phyloP scores from a whole-genome alignment of 768 basidiomycete species.

The Pholiota microspora region DNA sequence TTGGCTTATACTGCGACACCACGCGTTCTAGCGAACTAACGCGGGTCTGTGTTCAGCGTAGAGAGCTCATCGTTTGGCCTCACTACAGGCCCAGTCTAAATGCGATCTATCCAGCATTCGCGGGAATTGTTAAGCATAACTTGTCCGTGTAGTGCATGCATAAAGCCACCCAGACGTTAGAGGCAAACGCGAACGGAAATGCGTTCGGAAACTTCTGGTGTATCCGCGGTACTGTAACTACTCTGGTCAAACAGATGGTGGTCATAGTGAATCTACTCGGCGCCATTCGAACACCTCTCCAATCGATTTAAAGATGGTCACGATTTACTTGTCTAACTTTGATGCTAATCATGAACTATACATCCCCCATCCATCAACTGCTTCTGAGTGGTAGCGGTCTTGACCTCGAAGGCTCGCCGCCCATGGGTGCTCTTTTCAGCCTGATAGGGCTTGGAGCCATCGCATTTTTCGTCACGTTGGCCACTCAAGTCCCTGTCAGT shows the following conservation, averaged over 20 bases:
- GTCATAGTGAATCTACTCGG: not conserved
- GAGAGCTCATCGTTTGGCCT: too few species aligned
- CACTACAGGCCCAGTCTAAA: too few species aligned
- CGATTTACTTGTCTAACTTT: not conserved
- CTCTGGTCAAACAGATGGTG: not conserved
- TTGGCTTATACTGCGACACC: too few species aligned
- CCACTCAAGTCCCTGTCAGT: conserved; percentile 19
- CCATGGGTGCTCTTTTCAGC: conserved; percentile 20
- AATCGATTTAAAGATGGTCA: not conserved
- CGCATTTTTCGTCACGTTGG: conserved; percentile 32
- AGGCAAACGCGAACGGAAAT: not conserved
- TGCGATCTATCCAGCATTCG: too few species aligned
- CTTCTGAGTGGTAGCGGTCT: not conserved
- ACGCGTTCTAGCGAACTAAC: not conserved
- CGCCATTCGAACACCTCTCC: not conserved
- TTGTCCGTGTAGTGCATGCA: not conserved
- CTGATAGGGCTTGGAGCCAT: conserved; percentile 32
- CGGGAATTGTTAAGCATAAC: too few species aligned
- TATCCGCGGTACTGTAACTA: not conserved
- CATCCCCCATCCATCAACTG: not conserved
- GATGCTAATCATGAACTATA: not conserved
- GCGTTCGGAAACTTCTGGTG: not conserved
- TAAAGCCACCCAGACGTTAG: not conserved
- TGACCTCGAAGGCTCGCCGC: not conserved
- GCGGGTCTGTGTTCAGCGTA: too few species aligned